Conservation (phyloP, 2,329 filamentous ascomycete genomes). For the Colletotrichum chlorophyti region DNA sequence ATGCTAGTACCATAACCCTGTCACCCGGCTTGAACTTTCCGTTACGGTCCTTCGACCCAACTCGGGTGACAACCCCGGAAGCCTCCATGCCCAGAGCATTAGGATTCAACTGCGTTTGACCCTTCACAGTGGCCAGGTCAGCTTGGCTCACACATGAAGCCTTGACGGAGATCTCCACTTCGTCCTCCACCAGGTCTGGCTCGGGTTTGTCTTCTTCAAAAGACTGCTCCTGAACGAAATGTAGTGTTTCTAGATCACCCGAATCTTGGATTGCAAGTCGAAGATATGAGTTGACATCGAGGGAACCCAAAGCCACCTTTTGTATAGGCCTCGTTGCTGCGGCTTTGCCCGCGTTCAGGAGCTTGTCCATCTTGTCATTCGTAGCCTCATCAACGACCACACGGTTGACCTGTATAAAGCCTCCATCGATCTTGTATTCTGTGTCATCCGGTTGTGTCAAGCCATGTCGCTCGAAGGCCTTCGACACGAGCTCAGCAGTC, state of each 20-base stretch:
- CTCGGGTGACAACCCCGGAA: conserved; percentile 38
- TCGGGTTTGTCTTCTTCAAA: background rate
- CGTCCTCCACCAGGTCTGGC: conserved; percentile 3
- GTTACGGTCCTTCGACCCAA: conserved; percentile 39
- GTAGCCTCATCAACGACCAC: background rate
- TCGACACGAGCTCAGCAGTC: background rate
- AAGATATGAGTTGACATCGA: background rate
- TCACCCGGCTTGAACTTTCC: conserved; percentile 37
- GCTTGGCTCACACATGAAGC: conserved; percentile 34
- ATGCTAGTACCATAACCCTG: conserved; percentile 39
- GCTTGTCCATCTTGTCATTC: background rate
- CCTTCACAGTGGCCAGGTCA: conserved; percentile 36
- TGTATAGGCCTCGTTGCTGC: background rate
- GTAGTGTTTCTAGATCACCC: background rate
- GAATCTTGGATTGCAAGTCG: background rate
- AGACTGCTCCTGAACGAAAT: background rate
- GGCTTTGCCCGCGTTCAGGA: background rate
- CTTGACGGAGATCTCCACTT: conserved; percentile 35
- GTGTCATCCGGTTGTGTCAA: too few species aligned
- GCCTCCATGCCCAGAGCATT: conserved; percentile 37
- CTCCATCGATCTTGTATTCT: background rate
- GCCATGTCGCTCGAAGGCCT: too few species aligned
- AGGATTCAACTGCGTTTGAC: conserved; percentile 28
- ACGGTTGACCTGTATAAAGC: background rate
- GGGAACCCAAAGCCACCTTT: background rate